Base-by-base conservation (phyloP, 2,329 filamentous ascomycete species). In the Aphanocladium album region DNA sequence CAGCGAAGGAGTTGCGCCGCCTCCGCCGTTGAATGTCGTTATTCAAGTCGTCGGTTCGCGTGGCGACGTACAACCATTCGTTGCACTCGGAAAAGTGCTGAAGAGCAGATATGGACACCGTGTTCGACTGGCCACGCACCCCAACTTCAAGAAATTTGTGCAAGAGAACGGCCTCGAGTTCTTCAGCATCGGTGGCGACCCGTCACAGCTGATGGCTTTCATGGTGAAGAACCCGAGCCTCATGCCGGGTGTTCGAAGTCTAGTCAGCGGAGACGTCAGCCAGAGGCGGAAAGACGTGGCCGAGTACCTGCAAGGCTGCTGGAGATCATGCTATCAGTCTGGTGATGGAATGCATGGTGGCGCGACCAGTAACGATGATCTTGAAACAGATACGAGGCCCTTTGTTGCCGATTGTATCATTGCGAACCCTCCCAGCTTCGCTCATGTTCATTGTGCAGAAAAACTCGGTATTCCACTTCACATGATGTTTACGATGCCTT, bases 401-500 rank as follows among this genome's bases (percentile, higher is more conserved):
- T 83, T 83, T 63, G 72, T 83, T n/a, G 80, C 81, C 3, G 77
- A 83, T 55, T 75, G 75, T 3, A 83, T 83, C 47, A 82, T 83
- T 58, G 81, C 81, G 1, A 83, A 83, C 53, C 80, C 81, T 0
- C 79, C 80, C 0, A 79, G 75, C 2, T 80, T 81, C 69, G 79
- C 78, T 0, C 80, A 83, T 66, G 72, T 83, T 3, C 79, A 81
- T 62, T 82, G 79, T 65, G 80, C 80, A 0, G 73, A 83, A 65
- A 76, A 74, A 37, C 70, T 83, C 12, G 73, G 73, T 0, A 74
- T 83, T 9, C 80, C 80, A 2, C 64, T 83, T 5, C 80, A 83
- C 63, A 72, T 83, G 63, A 77, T 83, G 64, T 80, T 80, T 62
- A 83, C 84, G 2, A 90, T 91, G 87, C 88, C 88, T 0, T 91